These are phyloP conservation scores for Capsicum baccatum DNA, from an alignment of 257 asterid species.

Conservation along the genomic window DNA sequence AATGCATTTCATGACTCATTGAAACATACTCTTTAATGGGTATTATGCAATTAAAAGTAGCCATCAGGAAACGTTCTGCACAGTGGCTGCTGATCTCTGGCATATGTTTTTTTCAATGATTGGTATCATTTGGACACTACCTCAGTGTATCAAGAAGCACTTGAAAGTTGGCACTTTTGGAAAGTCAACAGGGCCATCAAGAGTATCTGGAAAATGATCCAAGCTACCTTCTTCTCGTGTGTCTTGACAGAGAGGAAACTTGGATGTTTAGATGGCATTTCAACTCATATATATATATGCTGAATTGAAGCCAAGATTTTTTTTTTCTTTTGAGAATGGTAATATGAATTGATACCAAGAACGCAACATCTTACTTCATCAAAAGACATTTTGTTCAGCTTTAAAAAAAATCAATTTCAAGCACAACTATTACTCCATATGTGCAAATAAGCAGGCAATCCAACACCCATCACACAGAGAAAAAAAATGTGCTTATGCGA, in stretches of 20 bases:
- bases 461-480: neutral
- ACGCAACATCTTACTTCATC: too few species aligned
- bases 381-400: too few species aligned
- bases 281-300: neutral
- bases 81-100: neutral
- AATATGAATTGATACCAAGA: too few species aligned
- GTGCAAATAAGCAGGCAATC: neutral
- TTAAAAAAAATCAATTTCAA: neutral
- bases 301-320: too few species aligned
- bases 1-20: neutral
- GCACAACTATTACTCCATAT: neutral
- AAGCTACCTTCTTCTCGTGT: neutral
- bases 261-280: conserved; percentile 10
- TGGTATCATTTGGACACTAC: too few species aligned
- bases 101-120: neutral
- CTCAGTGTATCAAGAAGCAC: neutral
- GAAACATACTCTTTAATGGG: neutral
- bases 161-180: neutral
- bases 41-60: neutral
- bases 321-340: too few species aligned
- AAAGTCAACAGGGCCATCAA: neutral
- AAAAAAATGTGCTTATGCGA: neutral
- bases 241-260: neutral
- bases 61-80: neutral
- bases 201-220: neutral